Conservation (phyloP, 257 asterid species). For the Jasminum sambac region DNA sequence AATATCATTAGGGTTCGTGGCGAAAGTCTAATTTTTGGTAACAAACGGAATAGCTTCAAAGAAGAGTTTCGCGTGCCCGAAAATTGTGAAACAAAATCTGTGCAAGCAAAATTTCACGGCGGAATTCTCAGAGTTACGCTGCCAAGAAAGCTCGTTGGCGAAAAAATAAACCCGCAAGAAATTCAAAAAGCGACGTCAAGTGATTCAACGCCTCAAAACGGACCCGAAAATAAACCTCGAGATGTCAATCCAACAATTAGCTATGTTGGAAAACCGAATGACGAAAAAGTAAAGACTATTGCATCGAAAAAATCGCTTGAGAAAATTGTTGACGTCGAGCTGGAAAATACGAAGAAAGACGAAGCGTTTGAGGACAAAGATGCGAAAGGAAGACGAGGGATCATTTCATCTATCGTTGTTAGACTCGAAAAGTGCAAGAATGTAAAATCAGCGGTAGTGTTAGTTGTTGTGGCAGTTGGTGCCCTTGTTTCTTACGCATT, state of each 20-base stretch:
- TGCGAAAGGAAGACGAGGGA: slow-evolving; percentile 19
- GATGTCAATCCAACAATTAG: slow-evolving; percentile 10
- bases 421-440: slow-evolving; percentile 30
- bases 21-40: slow-evolving; percentile 57
- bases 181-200: slow-evolving; percentile 13
- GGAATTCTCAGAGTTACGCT: slow-evolving; percentile 61
- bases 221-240: slow-evolving; percentile 13
- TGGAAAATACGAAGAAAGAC: slow-evolving; percentile 18
- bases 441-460: slow-evolving; percentile 55
- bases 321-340: slow-evolving; percentile 4
- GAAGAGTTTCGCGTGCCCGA: slow-evolving; percentile 72
- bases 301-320: not conserved
- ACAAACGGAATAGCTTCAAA: slow-evolving; percentile 67
- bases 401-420: slow-evolving; percentile 6
- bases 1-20: slow-evolving; percentile 62
- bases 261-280: slow-evolving; percentile 25
- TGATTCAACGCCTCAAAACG: not conserved
- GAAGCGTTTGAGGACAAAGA: slow-evolving; percentile 4
- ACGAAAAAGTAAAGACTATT: slow-evolving; percentile 12
- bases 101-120: slow-evolving; percentile 65
- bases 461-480: slow-evolving; percentile 63
- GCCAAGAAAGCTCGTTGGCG: slow-evolving; percentile 31
- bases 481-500: slow-evolving; percentile 48
- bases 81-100: slow-evolving; percentile 44
- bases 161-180: slow-evolving; percentile 17